Conservation (phyloP, 75 land plant genomes). For the Gnetum montanum region DNA sequence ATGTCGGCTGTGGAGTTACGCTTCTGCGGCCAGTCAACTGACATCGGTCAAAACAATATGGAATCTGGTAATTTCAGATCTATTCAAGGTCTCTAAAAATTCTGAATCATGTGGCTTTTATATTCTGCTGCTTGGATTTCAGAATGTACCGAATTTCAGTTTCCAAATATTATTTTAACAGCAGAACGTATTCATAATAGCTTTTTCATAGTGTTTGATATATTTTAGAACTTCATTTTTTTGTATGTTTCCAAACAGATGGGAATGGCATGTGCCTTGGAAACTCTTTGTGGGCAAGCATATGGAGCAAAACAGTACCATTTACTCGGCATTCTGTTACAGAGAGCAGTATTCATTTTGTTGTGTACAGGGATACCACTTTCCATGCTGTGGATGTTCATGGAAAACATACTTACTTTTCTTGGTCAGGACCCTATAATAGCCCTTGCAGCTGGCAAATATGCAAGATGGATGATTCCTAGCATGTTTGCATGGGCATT, state of each 20-base stretch:
- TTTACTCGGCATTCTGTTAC: conserved; percentile 58
- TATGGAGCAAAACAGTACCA: conserved; percentile 80
- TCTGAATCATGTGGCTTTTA: no score
- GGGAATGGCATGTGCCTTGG: conserved; percentile 19
- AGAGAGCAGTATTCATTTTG: conserved; percentile 57
- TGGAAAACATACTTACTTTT: conserved; percentile 29
- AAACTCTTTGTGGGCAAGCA: conserved; percentile 82
- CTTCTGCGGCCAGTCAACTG: background rate
- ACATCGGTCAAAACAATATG: background rate
- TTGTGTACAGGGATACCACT: conserved; percentile 40
- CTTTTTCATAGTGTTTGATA: no score
- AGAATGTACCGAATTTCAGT: no score
- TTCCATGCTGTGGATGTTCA: conserved; percentile 55
- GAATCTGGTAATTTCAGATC: background rate
- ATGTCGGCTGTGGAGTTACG: background rate
- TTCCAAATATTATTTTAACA: no score
- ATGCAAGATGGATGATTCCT: conserved; percentile 62
- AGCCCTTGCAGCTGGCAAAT: conserved; percentile 43
- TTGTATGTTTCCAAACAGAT: background rate
- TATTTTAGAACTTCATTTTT: no score
- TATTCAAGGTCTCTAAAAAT: background rate
- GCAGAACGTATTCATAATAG: no score
- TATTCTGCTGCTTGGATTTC: no score
- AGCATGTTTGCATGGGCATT: conserved; percentile 48
- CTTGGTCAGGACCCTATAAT: conserved; percentile 59